Evolutionary conservation across 805 yeast genomes (phyloP), one percentile per base, ranked within the genome.

Genomic region (Pichia pseudocactophila): DNA sequence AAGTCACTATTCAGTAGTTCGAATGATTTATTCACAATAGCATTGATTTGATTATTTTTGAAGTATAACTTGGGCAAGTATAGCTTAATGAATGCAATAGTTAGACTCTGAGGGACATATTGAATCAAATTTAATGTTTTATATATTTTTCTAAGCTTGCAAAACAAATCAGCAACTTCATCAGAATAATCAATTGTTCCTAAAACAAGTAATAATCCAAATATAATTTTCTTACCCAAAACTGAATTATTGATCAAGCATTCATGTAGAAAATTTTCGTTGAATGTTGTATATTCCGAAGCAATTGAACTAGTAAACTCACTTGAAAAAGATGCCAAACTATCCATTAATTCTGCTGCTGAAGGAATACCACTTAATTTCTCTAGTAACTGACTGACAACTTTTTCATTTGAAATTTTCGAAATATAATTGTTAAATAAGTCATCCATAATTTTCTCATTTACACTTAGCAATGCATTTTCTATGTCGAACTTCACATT

Each of bases 351-450:
- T 2, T 61, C 42, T 30, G 69, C 51, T 9, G 40, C 48, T 19
- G 40, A 37, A 30, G 44, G 45, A 19, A 47, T 61, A 19, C 52
- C 34, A 9, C 47, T 41, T 20, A 57, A 41, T 4, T 51, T 37
- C 16, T 43, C 47, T 30, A 73, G 63, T n/a, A 76, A 52, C 8
- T 53, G 62, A 27, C 61, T 50, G 30, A 70, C 56, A 30, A 64
- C 62, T 1, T 57, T 47, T 30, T 64, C 58, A 45, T 70, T 69
- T 40, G 78, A 60, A 39, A 63, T 61, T 3, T 62, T 53, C 10
- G 70, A 59, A 37, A 80, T 59, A 15, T 62, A 50, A 1, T 61
- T 46, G 27, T 69, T 67, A 46, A 76, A 74, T 6, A 74, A 60
- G 6, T 54, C 8, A 57, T 57, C 25, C 74, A 65, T 46, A 56